These are phyloP conservation scores for Sistotremastrum niveocremeum DNA, from an alignment of 768 basidiomycete genomes.

Conservation along the genomic window DNA sequence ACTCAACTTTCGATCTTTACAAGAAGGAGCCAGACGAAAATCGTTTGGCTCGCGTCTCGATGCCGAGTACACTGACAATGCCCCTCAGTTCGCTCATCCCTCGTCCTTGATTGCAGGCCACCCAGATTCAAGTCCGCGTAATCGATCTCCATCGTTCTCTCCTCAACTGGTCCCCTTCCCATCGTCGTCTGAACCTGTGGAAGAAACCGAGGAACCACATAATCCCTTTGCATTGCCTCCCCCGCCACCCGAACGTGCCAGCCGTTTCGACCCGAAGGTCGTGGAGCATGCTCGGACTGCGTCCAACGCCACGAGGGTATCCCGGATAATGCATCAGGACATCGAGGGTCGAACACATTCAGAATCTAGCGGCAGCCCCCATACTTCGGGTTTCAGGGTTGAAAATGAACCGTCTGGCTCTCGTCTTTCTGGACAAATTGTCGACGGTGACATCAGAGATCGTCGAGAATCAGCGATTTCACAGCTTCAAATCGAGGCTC, in stretches of 20 bases:
- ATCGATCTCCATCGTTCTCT: slow-evolving; percentile 17
- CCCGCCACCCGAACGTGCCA: slow-evolving; percentile 45
- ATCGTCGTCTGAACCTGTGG: slow-evolving; percentile 29
- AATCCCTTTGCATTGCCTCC: slow-evolving; percentile 61
- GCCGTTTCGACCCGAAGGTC: slow-evolving; percentile 72
- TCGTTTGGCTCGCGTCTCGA: too few species aligned
- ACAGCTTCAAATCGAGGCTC: too few species aligned
- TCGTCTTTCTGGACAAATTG: slow-evolving; percentile 8
- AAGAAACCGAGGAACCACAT: slow-evolving; percentile 24
- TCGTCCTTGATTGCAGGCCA: too few species aligned
- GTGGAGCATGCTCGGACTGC: slow-evolving; percentile 41
- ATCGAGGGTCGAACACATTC: slow-evolving; percentile 65
- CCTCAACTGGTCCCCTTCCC: slow-evolving; percentile 55
- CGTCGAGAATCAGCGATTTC: too few species aligned
- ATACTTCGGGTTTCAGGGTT: too few species aligned
- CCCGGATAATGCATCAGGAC: neutral
- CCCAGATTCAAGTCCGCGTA: slow-evolving; percentile 6
- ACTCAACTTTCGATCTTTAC: too few species aligned
- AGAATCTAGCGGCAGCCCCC: slow-evolving; percentile 13
- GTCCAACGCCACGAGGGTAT: slow-evolving; percentile 28
- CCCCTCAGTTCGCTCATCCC: too few species aligned
- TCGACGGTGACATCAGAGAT: too few species aligned
- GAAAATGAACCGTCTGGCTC: too few species aligned
- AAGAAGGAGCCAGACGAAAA: too few species aligned
- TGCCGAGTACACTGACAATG: too few species aligned